Percentiles rank a stretch among this genome's conserved stretches.
Evolutionary conservation across 2,329 filamentous ascomycete species (phyloP).

Genomic region (Colletotrichum sansevieriae): DNA sequence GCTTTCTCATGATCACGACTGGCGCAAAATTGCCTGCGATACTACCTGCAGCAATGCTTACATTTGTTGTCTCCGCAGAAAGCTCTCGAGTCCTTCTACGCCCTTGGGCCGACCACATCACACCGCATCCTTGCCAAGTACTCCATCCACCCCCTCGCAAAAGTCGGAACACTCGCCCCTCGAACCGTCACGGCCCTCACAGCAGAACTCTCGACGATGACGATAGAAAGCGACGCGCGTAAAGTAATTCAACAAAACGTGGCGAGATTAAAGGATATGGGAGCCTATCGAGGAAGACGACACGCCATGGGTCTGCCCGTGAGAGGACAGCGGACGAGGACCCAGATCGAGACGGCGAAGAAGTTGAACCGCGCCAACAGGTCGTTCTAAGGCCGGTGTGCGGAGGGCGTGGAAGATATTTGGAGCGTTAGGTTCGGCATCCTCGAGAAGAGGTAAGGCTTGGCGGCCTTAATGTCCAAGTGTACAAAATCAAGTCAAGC

Average conservation of each 20-base stretch:
- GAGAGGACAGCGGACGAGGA: constrained; percentile 89
- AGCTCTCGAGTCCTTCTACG: constrained; percentile 88
- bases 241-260: constrained; percentile 88
- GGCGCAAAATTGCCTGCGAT: background rate
- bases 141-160: constrained; percentile 86
- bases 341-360: constrained; percentile 73
- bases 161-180: constrained; percentile 79
- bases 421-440: background rate
- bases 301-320: constrained; percentile 95
- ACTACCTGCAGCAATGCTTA: constrained; percentile 21
- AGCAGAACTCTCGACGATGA: constrained; percentile 89
- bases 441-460: background rate
- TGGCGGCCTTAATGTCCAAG: constrained; percentile 1
- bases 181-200: constrained; percentile 86
- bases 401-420: background rate
- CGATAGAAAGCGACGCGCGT: constrained; percentile 89
- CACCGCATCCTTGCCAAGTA: constrained; percentile 87
- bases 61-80: constrained; percentile 58
- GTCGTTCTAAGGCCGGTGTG: constrained; percentile 49
- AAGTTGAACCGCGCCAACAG: constrained; percentile 73
- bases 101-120: constrained; percentile 79
- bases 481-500: constrained; percentile 46
- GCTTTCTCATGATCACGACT: background rate
- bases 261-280: constrained; percentile 87
- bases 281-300: constrained; percentile 86